Percentiles rank a stretch among this genome's conserved stretches.
phyloP scores from a whole-genome alignment of 2,329 filamentous ascomycete genomes.

The Fusarium sp. region DNA sequence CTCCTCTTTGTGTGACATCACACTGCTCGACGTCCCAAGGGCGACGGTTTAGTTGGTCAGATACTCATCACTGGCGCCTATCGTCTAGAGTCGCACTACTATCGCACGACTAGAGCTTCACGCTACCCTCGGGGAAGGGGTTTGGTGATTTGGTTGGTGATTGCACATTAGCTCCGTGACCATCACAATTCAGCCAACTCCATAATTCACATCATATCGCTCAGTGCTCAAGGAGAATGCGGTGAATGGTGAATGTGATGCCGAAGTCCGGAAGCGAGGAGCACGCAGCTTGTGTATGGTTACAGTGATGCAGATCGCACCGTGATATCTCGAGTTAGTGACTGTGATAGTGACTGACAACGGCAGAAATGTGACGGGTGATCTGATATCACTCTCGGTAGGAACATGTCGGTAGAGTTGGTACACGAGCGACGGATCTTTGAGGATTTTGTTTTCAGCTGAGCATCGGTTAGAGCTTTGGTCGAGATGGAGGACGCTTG shows the following conservation, averaged over 20 bases:
- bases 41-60: conserved; percentile 12
- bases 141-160: conserved; percentile 35
- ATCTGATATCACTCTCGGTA: neutral
- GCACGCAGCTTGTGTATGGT: neutral
- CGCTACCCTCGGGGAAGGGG: conserved; percentile 16
- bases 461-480: neutral
- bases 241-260: conserved; percentile 21
- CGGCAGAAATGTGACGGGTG: neutral
- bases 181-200: conserved; percentile 18
- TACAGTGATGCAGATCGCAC: neutral
- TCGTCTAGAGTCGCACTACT: conserved; percentile 31
- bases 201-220: neutral
- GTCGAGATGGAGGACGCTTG: neutral
- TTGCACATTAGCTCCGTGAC: conserved; percentile 14
- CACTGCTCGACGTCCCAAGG: conserved; percentile 16
- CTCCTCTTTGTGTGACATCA: conserved; percentile 27
- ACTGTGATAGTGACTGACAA: conserved; percentile 27
- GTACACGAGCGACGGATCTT: neutral
- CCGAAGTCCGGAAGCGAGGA: neutral
- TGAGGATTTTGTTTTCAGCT: neutral
- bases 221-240: conserved; percentile 3
- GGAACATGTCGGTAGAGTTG: neutral
- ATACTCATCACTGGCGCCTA: conserved; percentile 26
- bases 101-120: conserved; percentile 34
- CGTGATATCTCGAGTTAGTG: neutral